Evolutionary conservation across 1,139 yeast genomes (phyloP), one percentile per base, ranked within the genome.

Genomic region (Candida tropicalis): DNA sequence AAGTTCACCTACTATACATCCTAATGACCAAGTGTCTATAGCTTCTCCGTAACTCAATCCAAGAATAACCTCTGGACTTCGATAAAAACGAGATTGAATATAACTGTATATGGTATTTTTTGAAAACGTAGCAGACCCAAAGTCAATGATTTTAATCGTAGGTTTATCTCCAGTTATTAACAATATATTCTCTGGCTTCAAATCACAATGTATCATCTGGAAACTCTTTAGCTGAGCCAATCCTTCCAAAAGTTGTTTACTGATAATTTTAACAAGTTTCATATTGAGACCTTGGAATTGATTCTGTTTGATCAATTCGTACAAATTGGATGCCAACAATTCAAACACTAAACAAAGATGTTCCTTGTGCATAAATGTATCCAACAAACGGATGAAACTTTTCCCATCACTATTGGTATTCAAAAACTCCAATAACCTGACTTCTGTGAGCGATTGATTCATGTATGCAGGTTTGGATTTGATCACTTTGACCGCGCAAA

Each of bases 1-100:
- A 43, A 93, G 68, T 61, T 93, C 99, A 1, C 97, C 97, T 27
- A 91, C 85, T 42, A 95, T 93, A 68, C 99, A 93, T 2, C 99
- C 99, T 36, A 93, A 70, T 2, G 98, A 90, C 99, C 99, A 93
- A 91, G 93, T 90, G 63, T 93, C 99, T 45, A 93, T 93, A 7
- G 96, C 83, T 16, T 96, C 83, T 0, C 97, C 87, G 56, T 86
- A 87, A 4, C 97, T 96, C 38, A 93, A 72, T 0, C 99, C 99
- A 24, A 93, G 66, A 3, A 93, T 81, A 15, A 93, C 96, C 62
- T 93, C 99, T 0, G 99, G 99, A 0, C 97, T 88, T 48, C 99
- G 75, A 64, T 95, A 95, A 60, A 93, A 95, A 45, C 99, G 74
- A 6, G 97, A 89, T 62, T 95, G 99, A 49, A 95, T 90, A 62